Evolutionary conservation across 768 basidiomycete species (phyloP), one percentile per base, ranked within the genome.

Genomic region (Phylloporus sp.): DNA sequence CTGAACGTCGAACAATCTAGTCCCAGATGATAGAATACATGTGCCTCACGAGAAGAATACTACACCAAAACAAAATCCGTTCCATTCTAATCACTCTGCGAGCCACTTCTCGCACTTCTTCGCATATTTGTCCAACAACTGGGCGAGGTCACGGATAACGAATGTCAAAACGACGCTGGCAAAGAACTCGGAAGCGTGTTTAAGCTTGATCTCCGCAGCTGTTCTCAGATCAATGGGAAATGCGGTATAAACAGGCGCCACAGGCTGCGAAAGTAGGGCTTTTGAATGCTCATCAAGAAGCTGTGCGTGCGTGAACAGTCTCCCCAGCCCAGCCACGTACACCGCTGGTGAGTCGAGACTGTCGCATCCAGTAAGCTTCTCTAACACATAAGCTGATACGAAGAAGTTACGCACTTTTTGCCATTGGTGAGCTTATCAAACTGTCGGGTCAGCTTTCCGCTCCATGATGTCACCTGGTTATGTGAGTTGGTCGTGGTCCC

Each of bases 81-180:
- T 50, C 52, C 57, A 40, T 43, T 56, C 59, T 59, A 57, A 54
- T 76, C 75, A 92, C 65, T 94, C 91, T 32, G 84, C 88, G 32
- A 92, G 78, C 88, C 90, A 91, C 71, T 91, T 91, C 72, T 91
- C 91, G 71, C 89, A 91, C 68, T 90, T 89, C 78, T 93, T 93
- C 57, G 86, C 88, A 68, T 93, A 94, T 72, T 95, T 94, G 76
- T 95, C 93, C 55, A 95, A 76, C 45, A 95, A 72, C 61, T 86
- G 83, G 36, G 89, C 88, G 57, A 93, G 76, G 67, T 94, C 91
- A 47, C 85, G 84, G 61, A 95, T 84, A 61, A 95, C 91, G 66
- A 95, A 94, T 16, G 88, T 88, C 55, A 93, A 76, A 49, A 95
- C 82, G 54, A 94, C 91, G 47, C 79, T 88, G 23, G 88, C 88